Evolutionary conservation across 140 eudicot genomes (phyloP), one percentile per base, ranked within the genome.

Genomic region (Flaveria floridana): DNA sequence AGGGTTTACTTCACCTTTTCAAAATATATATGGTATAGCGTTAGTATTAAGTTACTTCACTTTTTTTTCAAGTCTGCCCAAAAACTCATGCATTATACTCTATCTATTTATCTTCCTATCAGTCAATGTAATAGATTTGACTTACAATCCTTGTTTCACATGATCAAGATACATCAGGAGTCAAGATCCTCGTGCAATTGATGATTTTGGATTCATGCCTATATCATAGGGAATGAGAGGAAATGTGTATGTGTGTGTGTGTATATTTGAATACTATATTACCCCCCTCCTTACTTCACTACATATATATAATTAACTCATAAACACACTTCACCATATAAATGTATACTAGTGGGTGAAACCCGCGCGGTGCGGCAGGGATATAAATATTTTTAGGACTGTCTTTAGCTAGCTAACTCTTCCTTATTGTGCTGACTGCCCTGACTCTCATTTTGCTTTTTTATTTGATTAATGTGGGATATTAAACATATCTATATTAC

Each of bases 221-320:
- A 52, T 52, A 52, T 52, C 23, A 7, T 52, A 52, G 59, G 16
- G 59, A 16, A 52, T 52, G 59, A 52, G 59, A 52, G 59, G 59
- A 16, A 5, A 6, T 6, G 8, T 52, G 59, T 52, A 6, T 23
- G 25, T 23, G 25, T 23, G 25, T 21, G 23, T 21, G 23, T 21
- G 23, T n/a, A n/a, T n/a, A n/a, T n/a, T n/a, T n/a, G n/a, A n/a
- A n/a, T n/a, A n/a, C n/a, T n/a, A n/a, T n/a, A n/a, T n/a, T n/a
- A n/a, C n/a, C n/a, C n/a, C n/a, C n/a, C n/a, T n/a, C n/a, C n/a
- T n/a, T n/a, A n/a, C n/a, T n/a, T n/a, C n/a, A n/a, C n/a, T n/a
- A n/a, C n/a, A n/a, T n/a, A n/a, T n/a, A n/a, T n/a, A n/a, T n/a
- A n/a, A n/a, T n/a, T n/a, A n/a, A n/a, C n/a, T n/a, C n/a, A n/a